Base-by-base conservation (phyloP, 805 yeast genomes). In the Suhomyces tanzawaensis region DNA sequence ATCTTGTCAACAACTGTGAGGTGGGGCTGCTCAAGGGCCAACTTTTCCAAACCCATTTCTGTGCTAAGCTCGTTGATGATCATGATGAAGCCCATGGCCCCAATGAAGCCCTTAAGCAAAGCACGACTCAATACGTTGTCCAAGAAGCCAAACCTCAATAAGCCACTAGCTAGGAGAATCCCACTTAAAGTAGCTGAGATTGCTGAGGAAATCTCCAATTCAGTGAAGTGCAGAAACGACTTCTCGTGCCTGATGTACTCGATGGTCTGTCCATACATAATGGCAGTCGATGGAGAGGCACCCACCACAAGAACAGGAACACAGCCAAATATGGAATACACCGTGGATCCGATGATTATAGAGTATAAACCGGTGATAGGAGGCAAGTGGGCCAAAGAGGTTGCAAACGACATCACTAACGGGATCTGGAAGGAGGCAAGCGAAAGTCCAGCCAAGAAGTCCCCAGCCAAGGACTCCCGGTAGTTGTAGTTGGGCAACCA, bases 291-390 rank as follows among this genome's bases (percentile, higher is more conserved):
- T 14, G 91, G 90, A 58, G 89, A 95, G 1, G 96, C 96, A 0
- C 96, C 96, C 14, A 89, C 95, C 27, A 88, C 80, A 83, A 89
- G 78, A 42, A 82, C 82, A 0, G 96, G 96, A 1, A 88, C 95
- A 0, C 93, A 77, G 0, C 96, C 96, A 42, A 88, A 69, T 3
- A 88, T 43, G 5, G 87, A 72, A 55, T 89, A 89, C 6, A 85
- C 63, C n/a, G 83, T 62, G 0, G 96, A 95, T 0, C 93, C 87
- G 3, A 85, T 68, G 1, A 86, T 81, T 33, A 88, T 71, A 0
- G 89, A 86, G 46, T 81, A 76, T 7, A 90, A 66, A 0, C 96
- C 96, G 46, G 84, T 78, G 2, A 83, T 59, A 0, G 95, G 86
- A 8, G 93, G 91, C 9, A 87, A 82, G 50, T 82, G 87, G 2